Evolutionary conservation across 371 early-diverging fungal genomes (phyloP).

Genomic region (Umbelopsis sp.): DNA sequence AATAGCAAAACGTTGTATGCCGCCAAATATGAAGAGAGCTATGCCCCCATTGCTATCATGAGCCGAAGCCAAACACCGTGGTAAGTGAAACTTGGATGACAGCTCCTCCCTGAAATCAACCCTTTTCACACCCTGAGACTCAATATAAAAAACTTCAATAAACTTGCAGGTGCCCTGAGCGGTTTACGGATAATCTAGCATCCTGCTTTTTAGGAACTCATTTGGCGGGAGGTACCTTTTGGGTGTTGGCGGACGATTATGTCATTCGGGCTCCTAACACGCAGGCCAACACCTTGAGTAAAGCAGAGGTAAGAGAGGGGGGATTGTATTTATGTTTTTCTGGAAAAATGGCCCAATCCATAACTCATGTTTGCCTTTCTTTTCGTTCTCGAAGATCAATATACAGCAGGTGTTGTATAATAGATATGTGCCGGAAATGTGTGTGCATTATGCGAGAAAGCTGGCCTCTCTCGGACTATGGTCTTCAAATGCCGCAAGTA

Average conservation of each 20-base stretch:
- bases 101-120: too few relatives aligned
- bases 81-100: slow-evolving; percentile 22
- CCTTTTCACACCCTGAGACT: too few relatives aligned
- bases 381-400: slow-evolving; percentile 33
- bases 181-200: slow-evolving; percentile 50
- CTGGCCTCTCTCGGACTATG: slow-evolving; percentile 48
- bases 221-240: slow-evolving; percentile 49
- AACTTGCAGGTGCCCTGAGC: slow-evolving; percentile 45
- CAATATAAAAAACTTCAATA: too few relatives aligned
- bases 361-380: background rate
- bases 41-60: slow-evolving; percentile 40
- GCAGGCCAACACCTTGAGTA: slow-evolving; percentile 23
- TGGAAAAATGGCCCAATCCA: too few relatives aligned
- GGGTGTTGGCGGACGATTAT: slow-evolving; percentile 50
- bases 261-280: slow-evolving; percentile 38
- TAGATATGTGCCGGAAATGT: slow-evolving; percentile 53
- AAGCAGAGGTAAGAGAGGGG: slow-evolving; percentile 10
- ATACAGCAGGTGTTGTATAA: slow-evolving; percentile 47
- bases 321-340: too few relatives aligned
- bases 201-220: slow-evolving; percentile 50
- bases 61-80: slow-evolving; percentile 41
- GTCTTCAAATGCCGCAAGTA: slow-evolving; percentile 35
- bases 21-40: slow-evolving; percentile 37
- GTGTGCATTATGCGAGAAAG: slow-evolving; percentile 51
- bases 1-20: slow-evolving; percentile 39